phyloP scores from a whole-genome alignment of 2,329 filamentous ascomycete species.

The Colletotrichum lupini region DNA sequence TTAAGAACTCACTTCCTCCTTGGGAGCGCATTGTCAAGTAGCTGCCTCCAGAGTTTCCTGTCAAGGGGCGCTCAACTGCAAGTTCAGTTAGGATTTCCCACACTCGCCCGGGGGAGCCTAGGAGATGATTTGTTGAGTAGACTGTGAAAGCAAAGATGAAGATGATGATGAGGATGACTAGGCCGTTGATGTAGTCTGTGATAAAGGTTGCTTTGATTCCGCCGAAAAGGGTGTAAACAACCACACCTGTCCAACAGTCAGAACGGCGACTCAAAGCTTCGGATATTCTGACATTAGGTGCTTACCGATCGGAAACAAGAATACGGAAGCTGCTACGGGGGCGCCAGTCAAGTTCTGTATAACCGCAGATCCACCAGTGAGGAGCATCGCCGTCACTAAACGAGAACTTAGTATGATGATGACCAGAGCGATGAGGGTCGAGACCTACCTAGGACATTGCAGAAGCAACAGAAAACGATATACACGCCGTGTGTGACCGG shows the following conservation, averaged over 20 bases:
- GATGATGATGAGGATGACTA: slow-evolving; percentile 87
- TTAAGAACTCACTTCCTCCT: slow-evolving; percentile 65
- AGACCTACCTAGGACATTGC: slow-evolving; percentile 69
- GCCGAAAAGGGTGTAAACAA: slow-evolving; percentile 80
- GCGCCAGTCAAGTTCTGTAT: slow-evolving; percentile 36
- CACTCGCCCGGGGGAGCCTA: slow-evolving; percentile 81
- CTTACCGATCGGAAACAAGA: slow-evolving; percentile 80
- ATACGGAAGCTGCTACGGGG: slow-evolving; percentile 83
- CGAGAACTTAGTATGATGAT: neutral
- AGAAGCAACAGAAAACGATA: slow-evolving; percentile 82
- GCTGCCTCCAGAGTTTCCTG: slow-evolving; percentile 82
- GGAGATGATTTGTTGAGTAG: slow-evolving; percentile 77
- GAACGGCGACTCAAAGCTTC: neutral
- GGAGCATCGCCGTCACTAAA: slow-evolving; percentile 91
- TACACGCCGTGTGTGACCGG: slow-evolving; percentile 78
- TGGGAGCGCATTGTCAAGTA: slow-evolving; percentile 88
- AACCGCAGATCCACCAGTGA: slow-evolving; percentile 75
- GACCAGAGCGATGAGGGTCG: no score
- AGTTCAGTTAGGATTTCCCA: slow-evolving; percentile 82
- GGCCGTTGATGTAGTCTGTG: slow-evolving; percentile 88
- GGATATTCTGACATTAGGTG: neutral
- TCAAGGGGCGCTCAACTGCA: slow-evolving; percentile 76
- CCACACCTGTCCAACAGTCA: slow-evolving; percentile 41
- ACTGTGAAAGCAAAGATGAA: slow-evolving; percentile 86
- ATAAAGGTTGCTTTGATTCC: slow-evolving; percentile 90